These are phyloP conservation scores for Dittrichia graveolens DNA, from an alignment of 129 eudicot species.

Conservation along the genomic window DNA sequence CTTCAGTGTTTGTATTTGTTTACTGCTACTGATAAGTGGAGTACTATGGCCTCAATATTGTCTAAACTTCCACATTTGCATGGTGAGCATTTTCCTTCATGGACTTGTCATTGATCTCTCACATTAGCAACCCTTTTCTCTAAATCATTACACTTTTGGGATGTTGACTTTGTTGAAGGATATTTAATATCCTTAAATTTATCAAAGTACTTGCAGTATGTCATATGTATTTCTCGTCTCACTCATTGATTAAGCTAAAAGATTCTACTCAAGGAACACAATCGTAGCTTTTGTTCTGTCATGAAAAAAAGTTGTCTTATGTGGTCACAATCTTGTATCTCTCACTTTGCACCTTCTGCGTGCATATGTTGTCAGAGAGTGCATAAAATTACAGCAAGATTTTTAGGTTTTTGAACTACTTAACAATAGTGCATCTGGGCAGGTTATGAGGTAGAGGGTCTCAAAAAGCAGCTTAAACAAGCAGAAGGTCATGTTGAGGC, in stretches of 20 bases:
- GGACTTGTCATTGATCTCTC: neutral
- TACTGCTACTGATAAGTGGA: conserved; percentile 75
- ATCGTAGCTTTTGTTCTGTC: conserved; percentile 3
- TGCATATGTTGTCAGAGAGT: neutral
- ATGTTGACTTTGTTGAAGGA: conserved; percentile 23
- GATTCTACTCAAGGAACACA: conserved; percentile 1
- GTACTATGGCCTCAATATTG: conserved; percentile 67
- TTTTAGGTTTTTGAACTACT: conserved; percentile 4
- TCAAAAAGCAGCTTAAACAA: conserved; percentile 60
- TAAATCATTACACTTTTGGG: conserved; percentile 16
- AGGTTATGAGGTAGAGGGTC: conserved; percentile 60
- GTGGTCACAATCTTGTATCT: conserved; percentile 23
- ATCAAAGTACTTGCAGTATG: neutral
- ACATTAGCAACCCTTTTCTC: conserved; percentile 12
- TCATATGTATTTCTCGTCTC: neutral
- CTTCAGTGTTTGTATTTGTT: conserved; percentile 73
- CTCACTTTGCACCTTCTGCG: conserved; percentile 1
- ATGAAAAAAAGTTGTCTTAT: neutral
- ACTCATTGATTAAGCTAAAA: neutral
- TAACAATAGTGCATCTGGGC: conserved; percentile 19
- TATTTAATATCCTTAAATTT: neutral
- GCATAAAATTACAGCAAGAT: neutral
- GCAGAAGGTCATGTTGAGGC: conserved; percentile 99
- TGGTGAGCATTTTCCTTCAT: conserved; percentile 48
- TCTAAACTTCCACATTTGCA: conserved; percentile 64